Base-by-base conservation (phyloP, 805 yeast genomes). In the Novakomyces olei region DNA sequence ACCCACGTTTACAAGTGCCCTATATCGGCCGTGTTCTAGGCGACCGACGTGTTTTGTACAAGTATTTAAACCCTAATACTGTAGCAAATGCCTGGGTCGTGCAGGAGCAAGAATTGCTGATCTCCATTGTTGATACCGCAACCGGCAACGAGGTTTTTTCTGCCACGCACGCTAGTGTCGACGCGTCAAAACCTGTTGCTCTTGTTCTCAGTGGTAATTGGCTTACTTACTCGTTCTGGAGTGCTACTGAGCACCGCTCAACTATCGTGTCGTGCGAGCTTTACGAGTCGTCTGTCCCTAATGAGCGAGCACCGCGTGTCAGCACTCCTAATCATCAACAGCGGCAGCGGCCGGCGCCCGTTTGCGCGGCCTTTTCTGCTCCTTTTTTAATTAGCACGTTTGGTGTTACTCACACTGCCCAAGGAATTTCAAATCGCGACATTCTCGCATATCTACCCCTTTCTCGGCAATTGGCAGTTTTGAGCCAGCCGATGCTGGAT, bases 131-230 rank as follows among this genome's bases (percentile, higher is more conserved):
- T 22, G 88, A 85, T 46, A 58, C 69, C 1, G 55, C 75, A 4
- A 65, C 77, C 1, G 96, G 96, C 3, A 63, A 67, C 27, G 37
- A 70, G 0, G 53, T 79, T 5, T 51, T 63, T 42, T 48, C 60
- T 9, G 50, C 57, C 3, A 45, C 46, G 4, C 67, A 64, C 35
- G 58, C 53, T 19, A 53, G 50, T 15, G 45, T 59, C 6, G 60
- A 55, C 32, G 47, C 61, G 3, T 58, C 58, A 7, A 50, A 50
- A 6, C 52, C 57, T 6, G 47, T 79, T 19, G 53, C 61, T 15
- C 43, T 79, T 18, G 58, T 69, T 1, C 64, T 69, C 49, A 88
- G 80, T 31, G 96, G 85, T 47, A 69, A 83, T 51, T 85, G 88
- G 77, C 56, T 80, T 12, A 60, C 78, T 7, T 73, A 76, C 45